Percentiles rank a stretch among this genome's conserved stretches.
Evolutionary conservation across 2,329 filamentous ascomycete species (phyloP).

Genomic region (Diplodia intermedia): DNA sequence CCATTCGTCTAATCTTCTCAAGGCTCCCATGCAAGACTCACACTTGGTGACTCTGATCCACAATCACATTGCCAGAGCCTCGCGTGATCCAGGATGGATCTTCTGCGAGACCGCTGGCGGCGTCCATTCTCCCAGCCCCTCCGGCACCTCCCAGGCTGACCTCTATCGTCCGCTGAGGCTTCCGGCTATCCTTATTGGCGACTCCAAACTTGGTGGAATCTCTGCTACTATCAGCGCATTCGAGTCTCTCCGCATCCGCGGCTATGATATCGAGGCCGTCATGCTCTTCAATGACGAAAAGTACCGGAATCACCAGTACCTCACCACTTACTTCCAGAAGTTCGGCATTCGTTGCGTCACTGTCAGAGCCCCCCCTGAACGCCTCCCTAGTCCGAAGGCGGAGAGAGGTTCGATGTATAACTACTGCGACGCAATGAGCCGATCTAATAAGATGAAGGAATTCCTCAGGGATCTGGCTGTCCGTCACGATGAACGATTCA

Average conservation of each 20-base stretch:
- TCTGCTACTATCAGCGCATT: conserved; percentile 80
- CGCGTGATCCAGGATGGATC: conserved; percentile 60
- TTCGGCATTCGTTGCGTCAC: conserved; percentile 63
- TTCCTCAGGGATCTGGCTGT: conserved; percentile 61
- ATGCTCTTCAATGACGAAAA: conserved; percentile 70
- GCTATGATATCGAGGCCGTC: conserved; percentile 76
- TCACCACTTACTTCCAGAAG: conserved; percentile 70
- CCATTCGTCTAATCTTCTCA: not conserved
- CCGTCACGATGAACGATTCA: conserved; percentile 64
- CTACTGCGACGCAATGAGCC: conserved; percentile 66
- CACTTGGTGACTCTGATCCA: conserved; percentile 51
- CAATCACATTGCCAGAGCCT: conserved; percentile 52
- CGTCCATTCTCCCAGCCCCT: conserved; percentile 79
- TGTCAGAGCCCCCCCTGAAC: conserved; percentile 52
- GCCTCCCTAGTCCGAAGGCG: conserved; percentile 52
- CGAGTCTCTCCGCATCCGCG: conserved; percentile 77
- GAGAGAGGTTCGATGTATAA: conserved; percentile 56
- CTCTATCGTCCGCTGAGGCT: conserved; percentile 76
- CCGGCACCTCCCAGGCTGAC: conserved; percentile 78
- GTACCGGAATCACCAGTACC: conserved; percentile 73
- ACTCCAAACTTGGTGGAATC: conserved; percentile 79
- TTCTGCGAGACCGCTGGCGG: conserved; percentile 84
- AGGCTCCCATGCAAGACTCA: conserved; percentile 38
- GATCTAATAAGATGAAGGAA: conserved; percentile 49
- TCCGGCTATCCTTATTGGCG: conserved; percentile 76